Conservation (phyloP, 495 filamentous ascomycete species). For the Astrocystis sublimbata region DNA sequence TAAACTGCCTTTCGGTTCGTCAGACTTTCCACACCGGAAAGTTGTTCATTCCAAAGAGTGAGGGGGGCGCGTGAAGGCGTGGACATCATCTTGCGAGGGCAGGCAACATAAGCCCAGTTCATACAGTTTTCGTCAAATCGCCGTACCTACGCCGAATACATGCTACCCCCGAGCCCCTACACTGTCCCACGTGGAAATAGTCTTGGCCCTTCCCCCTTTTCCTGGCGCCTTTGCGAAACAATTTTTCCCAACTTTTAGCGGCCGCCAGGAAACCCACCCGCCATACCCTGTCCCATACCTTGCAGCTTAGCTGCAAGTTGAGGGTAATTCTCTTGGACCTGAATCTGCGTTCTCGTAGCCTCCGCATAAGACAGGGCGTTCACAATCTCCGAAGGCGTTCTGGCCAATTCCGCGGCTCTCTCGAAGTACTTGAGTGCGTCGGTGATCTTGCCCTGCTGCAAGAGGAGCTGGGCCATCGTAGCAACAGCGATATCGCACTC, state of each 20-base stretch:
- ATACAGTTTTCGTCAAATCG: slow-evolving; percentile 10
- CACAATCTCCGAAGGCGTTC: slow-evolving; percentile 92
- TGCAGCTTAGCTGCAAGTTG: slow-evolving; percentile 82
- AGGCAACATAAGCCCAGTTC: not conserved
- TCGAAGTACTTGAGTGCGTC: slow-evolving; percentile 97
- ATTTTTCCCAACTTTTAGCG: slow-evolving; percentile 14
- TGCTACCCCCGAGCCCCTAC: not conserved
- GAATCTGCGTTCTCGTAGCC: slow-evolving; percentile 92
- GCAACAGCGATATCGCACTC: slow-evolving; percentile 99
- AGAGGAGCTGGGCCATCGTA: slow-evolving; percentile 97
- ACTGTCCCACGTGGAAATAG: not conserved
- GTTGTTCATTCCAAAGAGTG: slow-evolving; percentile 7
- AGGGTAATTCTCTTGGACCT: slow-evolving; percentile 99
- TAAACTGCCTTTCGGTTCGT: not conserved
- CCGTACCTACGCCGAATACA: slow-evolving; percentile 10
- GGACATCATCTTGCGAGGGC: slow-evolving; percentile 12
- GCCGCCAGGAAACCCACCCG: slow-evolving; percentile 24
- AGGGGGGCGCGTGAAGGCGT: slow-evolving; percentile 2
- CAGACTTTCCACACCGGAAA: not conserved
- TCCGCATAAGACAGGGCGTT: slow-evolving; percentile 97
- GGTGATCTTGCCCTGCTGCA: slow-evolving; percentile 96
- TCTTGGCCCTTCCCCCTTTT: not conserved
- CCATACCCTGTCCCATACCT: slow-evolving; percentile 57
- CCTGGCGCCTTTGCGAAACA: not conserved
- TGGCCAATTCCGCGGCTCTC: slow-evolving; percentile 89